phyloP scores from a whole-genome alignment of 78 protist genomes.

The Emiliania huxleyi region DNA sequence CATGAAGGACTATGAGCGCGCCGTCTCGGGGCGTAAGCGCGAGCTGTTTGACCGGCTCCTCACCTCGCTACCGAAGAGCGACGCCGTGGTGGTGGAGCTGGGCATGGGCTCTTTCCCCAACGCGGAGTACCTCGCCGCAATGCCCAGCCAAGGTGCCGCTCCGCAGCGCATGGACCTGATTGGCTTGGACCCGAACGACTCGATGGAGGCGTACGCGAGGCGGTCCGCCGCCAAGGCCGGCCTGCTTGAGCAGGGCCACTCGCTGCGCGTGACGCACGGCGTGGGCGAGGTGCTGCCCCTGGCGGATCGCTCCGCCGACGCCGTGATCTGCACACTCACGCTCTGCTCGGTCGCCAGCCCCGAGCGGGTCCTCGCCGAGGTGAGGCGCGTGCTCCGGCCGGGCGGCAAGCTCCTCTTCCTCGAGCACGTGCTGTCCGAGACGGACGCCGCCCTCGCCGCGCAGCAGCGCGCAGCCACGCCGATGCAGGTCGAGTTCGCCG shows the following conservation, averaged over 20 bases:
- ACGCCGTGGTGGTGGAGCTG: neutral
- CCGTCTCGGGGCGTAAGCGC: neutral
- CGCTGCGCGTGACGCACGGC: neutral
- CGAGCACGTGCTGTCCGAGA: neutral
- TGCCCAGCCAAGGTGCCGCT: neutral
- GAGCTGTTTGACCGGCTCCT: neutral
- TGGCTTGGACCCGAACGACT: neutral
- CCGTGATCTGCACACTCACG: neutral
- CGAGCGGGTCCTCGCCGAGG: neutral
- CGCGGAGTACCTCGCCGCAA: neutral
- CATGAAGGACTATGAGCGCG: neutral
- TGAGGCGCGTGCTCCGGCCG: neutral
- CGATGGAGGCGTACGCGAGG: neutral
- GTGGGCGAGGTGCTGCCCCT: neutral
- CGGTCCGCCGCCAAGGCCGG: neutral
- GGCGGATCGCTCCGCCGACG: neutral
- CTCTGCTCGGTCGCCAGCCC: neutral
- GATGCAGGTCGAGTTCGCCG: neutral
- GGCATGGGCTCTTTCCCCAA: constrained; percentile 2
- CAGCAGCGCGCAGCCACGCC: neutral
- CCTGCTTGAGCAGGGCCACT: neutral
- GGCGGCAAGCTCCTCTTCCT: neutral
- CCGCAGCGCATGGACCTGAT: neutral
- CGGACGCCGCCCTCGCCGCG: neutral
- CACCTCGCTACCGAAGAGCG: neutral